A percentile compares a stretch with the other conserved stretches of the same genome.
Evolutionary conservation across 805 yeast genomes (phyloP).

Genomic region (Kazachstania martiniae): DNA sequence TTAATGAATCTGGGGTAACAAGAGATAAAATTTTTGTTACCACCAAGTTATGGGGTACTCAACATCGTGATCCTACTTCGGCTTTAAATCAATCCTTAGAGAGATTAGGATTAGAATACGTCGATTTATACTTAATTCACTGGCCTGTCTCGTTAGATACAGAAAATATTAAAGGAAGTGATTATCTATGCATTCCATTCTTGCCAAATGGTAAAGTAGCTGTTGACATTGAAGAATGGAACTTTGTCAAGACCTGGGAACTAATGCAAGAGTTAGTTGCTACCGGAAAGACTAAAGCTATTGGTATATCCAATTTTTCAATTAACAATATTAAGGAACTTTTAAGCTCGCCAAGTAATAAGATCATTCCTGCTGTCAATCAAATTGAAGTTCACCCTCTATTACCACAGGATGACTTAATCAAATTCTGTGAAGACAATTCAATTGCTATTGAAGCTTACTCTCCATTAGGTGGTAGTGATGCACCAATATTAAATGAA

Average conservation of each 20-base stretch:
- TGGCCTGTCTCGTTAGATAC: slow-evolving; percentile 43
- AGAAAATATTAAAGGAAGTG: slow-evolving; percentile 27
- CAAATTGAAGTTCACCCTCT: slow-evolving; percentile 69
- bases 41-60: slow-evolving; percentile 59
- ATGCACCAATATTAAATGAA: slow-evolving; percentile 50
- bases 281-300: slow-evolving; percentile 38
- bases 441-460: slow-evolving; percentile 46
- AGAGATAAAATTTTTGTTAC: slow-evolving; percentile 58
- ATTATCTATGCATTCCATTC: slow-evolving; percentile 18
- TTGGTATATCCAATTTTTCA: slow-evolving; percentile 51
- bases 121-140: slow-evolving; percentile 68
- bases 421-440: slow-evolving; percentile 41
- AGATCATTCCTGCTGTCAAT: slow-evolving; percentile 41
- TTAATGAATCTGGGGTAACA: slow-evolving; percentile 35
- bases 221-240: slow-evolving; percentile 14
- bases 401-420: slow-evolving; percentile 51
- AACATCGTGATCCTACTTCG: slow-evolving; percentile 38
- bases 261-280: slow-evolving; percentile 32
- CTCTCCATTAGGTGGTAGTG: slow-evolving; percentile 54
- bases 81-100: slow-evolving; percentile 49
- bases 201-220: slow-evolving; percentile 16
- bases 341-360: slow-evolving; percentile 29
- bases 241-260: slow-evolving; percentile 38
- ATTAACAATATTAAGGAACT: slow-evolving; percentile 31
- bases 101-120: slow-evolving; percentile 58